Evolutionary conservation across 2,329 filamentous ascomycete species (phyloP).

Genomic region (Fusarium falciforme): DNA sequence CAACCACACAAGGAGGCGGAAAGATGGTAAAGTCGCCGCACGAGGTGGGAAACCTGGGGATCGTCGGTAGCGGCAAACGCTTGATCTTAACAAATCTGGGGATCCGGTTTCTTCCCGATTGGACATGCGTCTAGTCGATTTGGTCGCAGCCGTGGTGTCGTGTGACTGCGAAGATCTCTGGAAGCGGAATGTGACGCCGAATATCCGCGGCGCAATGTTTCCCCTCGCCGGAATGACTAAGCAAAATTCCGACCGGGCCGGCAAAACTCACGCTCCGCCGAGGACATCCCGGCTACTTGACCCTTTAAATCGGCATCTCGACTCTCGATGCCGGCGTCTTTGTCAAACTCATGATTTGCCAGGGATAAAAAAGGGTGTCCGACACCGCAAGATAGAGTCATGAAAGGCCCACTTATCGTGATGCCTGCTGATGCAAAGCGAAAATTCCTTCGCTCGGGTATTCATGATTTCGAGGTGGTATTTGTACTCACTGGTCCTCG

Average conservation of each 20-base stretch:
- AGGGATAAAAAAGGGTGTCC: neutral
- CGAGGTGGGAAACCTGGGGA: neutral
- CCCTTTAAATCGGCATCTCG: slow-evolving; percentile 18
- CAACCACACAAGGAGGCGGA: neutral
- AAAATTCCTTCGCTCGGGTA: neutral
- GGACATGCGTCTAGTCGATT: slow-evolving; percentile 4
- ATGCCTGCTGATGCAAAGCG: neutral
- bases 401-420: slow-evolving; percentile 5
- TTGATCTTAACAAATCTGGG: slow-evolving; percentile 7
- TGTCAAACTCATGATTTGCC: neutral
- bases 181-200: slow-evolving; percentile 21
- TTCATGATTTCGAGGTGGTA: neutral
- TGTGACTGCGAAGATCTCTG: slow-evolving; percentile 14
- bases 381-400: slow-evolving; percentile 29
- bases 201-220: slow-evolving; percentile 8
- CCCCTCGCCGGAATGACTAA: slow-evolving; percentile 37
- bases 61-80: neutral
- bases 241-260: neutral
- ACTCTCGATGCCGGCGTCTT: slow-evolving; percentile 1
- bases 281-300: slow-evolving; percentile 20
- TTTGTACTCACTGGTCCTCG: neutral
- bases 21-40: neutral
- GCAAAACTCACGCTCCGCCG: slow-evolving; percentile 1
- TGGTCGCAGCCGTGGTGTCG: slow-evolving; percentile 15
- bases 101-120: slow-evolving; percentile 26